These are phyloP conservation scores for Avicennia marina DNA, from an alignment of 257 asterid genomes.

Conservation along the genomic window DNA sequence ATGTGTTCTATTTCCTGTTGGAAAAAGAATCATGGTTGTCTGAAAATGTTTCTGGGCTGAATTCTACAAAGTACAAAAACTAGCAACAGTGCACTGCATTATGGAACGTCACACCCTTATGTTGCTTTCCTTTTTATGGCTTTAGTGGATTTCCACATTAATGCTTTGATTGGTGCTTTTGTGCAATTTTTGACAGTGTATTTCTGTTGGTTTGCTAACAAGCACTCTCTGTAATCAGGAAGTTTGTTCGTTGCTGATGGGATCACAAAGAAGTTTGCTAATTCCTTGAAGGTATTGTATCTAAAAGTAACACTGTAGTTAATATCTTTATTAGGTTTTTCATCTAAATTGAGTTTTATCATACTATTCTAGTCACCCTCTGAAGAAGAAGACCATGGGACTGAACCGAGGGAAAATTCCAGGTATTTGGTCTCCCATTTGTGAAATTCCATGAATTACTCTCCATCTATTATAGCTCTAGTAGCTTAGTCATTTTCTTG, in stretches of 20 bases:
- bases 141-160: not conserved
- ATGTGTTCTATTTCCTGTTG: not conserved
- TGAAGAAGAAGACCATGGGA: conserved; percentile 46
- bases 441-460: not conserved
- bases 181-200: not conserved
- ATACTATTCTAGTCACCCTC: conserved; percentile 31
- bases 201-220: conserved; percentile 3
- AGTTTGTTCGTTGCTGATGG: conserved; percentile 40
- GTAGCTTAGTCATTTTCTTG: conserved; percentile 14
- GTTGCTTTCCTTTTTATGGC: not conserved
- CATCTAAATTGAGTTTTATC: conserved; percentile 12
- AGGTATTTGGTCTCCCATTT: conserved; percentile 40
- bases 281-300: conserved; percentile 46
- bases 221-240: conserved; percentile 25
- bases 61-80: too few species aligned
- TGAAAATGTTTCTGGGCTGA: not conserved
- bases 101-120: not conserved
- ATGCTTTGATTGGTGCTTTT: not conserved
- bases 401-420: conserved; percentile 54
- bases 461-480: not conserved
- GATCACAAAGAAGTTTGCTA: conserved; percentile 36
- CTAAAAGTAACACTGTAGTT: not conserved
- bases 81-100: conserved; percentile 6
- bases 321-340: not conserved
- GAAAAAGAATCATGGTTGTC: not conserved